Evolutionary conservation across 495 filamentous ascomycete genomes (phyloP).

Genomic region (Amniculicola lignicola): DNA sequence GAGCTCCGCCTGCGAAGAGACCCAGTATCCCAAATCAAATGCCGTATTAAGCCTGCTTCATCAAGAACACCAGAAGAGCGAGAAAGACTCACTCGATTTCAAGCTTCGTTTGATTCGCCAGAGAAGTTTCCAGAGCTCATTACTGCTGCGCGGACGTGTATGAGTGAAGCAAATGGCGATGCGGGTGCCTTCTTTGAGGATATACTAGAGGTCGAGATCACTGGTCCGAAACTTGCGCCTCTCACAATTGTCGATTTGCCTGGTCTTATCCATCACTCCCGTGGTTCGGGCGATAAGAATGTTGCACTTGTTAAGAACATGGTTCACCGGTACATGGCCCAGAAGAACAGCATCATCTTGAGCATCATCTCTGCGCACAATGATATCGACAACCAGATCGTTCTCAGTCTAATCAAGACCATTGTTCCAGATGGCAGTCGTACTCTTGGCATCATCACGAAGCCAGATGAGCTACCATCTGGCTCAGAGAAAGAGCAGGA

Average conservation of each 20-base stretch:
- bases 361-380: constrained; percentile 57
- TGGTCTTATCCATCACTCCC: constrained; percentile 17
- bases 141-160: constrained; percentile 11
- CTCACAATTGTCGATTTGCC: constrained; percentile 30
- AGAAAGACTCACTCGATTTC: constrained; percentile 10
- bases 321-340: constrained; percentile 16
- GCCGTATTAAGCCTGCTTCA: constrained; percentile 15
- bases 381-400: constrained; percentile 51
- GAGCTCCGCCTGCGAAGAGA: constrained; percentile 15
- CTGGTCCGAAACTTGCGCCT: constrained; percentile 14
- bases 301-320: constrained; percentile 3
- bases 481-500: constrained; percentile 33
- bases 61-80: constrained; percentile 12
- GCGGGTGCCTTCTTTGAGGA: constrained; percentile 22
- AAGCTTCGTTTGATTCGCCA: constrained; percentile 3
- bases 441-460: constrained; percentile 55
- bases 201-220: constrained; percentile 14
- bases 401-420: constrained; percentile 46
- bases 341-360: constrained; percentile 57
- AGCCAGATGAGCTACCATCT: constrained; percentile 44
- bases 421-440: constrained; percentile 46
- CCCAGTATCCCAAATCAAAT: neutral
- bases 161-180: neutral
- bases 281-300: neutral
- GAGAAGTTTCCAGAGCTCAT: constrained; percentile 20